Base-by-base conservation (phyloP, 768 basidiomycete species). In the Phlebiopsis gigantea region DNA sequence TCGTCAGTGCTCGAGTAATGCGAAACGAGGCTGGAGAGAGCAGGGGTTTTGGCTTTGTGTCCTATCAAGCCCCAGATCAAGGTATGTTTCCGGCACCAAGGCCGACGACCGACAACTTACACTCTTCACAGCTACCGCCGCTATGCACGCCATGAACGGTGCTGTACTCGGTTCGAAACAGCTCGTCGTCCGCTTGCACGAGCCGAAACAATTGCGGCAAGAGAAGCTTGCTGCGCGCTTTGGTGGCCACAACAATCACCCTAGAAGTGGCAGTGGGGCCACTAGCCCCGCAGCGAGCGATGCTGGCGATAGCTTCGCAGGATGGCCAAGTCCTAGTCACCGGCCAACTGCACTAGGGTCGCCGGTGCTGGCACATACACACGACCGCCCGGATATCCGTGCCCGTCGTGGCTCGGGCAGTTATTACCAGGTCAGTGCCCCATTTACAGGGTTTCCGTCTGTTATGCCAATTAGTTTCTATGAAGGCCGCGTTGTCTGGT, bases 1-100 rank as follows among this genome's bases (percentile, higher is more conserved):
- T 95, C 61, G 89, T 93, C 53, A 92, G 91, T 72, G 93, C 93
- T 45, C 86, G 93, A 57, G 92, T 95, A 42, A 94, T 95, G 93
- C 83, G 89, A 22, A 91, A 90, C 63, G 92, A 94, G 65, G 72
- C 60, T 57, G 88, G 89, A 30, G 84, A 87, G 50, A 87, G 88
- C 71, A 85, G 90, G 62, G 88, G 93, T 9, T 96, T 95, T 67
- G 93, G 93, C 26, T 96, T 95, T 65, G 93, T 95, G 43, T 91
- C 89, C 2, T 95, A 75, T 71, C 88, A 92, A 67, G 80, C 82
- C 8, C 88, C 92, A 21, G 84, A 88, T 61, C 87, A 93, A 80
- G 91, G 91, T 88, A 60, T 14, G 65, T 56, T 14, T n/a, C 14
- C 39, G 21, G 15, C 19, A 17, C 9, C 10, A 41, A 39, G n/a